Evolutionary conservation across 345 rosid species (phyloP), one percentile per base, ranked within the genome.

Genomic region (Dipteronia dyeriana): DNA sequence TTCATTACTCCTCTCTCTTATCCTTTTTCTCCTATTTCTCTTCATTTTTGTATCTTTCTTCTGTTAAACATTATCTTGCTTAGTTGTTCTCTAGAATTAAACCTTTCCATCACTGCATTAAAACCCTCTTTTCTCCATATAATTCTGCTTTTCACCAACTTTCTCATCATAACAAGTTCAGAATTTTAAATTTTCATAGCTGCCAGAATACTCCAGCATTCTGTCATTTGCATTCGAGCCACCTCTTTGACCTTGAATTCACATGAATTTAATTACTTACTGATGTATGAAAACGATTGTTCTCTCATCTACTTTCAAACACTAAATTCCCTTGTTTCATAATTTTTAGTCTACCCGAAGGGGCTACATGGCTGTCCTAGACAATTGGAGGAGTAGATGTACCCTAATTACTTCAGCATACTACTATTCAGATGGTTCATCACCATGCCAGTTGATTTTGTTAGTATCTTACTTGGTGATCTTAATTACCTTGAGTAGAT

Each of bases 401-500:
- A 7, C 10, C 62, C 20, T 57, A 57, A 57, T 19, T 2, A 57
- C 11, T n/a, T 7, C 23, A 20, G 22, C 62, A 19, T 66, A 31
- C 26, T 66, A 39, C 49, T 38, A 57, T 34, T 17, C 20, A 39
- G 70, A 66, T 38, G 70, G 25, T 67, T 67, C 26, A 39, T 14
- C 38, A 17, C 9, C 61, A 51, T 70, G 61, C 6, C 22, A 49
- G 54, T 38, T 25, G 25, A 47, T 47, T 70, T 26, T 22, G 25
- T 19, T 26, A 16, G 7, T 49, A 20, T 17, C 14, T 19, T 20
- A 68, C 56, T 68, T 45, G 72, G 38, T 14, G 56, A 14, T 70
- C 74, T 25, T 57, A 57, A 57, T 57, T 57, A 57, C 22, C 62
- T 57, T 57, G 62, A 57, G 62, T 57, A 57, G 23, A 57, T 57